A percentile compares a stretch with the other conserved stretches of the same genome.
Conservation (phyloP, 73 alveolate species). For the Tetrahymena elliotti region DNA sequence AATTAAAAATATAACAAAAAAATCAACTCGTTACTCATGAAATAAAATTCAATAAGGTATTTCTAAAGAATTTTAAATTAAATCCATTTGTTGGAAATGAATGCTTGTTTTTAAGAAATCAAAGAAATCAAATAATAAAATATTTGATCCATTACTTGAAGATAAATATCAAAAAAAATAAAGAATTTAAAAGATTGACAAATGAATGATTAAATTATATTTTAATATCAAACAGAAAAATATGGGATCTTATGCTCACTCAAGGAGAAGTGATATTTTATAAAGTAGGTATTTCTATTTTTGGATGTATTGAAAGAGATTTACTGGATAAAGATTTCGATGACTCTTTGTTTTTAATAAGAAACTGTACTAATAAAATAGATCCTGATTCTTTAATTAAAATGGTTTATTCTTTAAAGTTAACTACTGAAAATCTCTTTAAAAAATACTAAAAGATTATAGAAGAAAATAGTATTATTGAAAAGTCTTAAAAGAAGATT, state of each 20-base stretch:
- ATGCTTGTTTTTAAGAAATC: too few relatives aligned
- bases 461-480: neutral
- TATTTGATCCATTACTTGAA: too few relatives aligned
- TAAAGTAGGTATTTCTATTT: neutral
- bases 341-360: neutral
- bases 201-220: too few relatives aligned
- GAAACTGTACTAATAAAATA: neutral
- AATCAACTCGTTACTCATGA: too few relatives aligned
- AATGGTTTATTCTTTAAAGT: neutral
- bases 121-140: too few relatives aligned
- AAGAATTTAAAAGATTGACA: too few relatives aligned
- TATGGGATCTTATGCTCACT: neutral
- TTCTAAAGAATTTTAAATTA: too few relatives aligned
- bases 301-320: neutral
- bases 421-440: neutral
- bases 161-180: too few relatives aligned
- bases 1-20: too few relatives aligned
- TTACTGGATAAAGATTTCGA: neutral
- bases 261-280: neutral
- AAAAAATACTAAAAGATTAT: neutral
- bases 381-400: neutral
- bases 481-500: neutral
- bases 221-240: neutral
- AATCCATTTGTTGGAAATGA: too few relatives aligned
- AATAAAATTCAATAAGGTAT: too few relatives aligned